Evolutionary conservation across 225 moss, liverwort and hornwort species (phyloP).

Genomic region (Straminergon stramineum): DNA sequence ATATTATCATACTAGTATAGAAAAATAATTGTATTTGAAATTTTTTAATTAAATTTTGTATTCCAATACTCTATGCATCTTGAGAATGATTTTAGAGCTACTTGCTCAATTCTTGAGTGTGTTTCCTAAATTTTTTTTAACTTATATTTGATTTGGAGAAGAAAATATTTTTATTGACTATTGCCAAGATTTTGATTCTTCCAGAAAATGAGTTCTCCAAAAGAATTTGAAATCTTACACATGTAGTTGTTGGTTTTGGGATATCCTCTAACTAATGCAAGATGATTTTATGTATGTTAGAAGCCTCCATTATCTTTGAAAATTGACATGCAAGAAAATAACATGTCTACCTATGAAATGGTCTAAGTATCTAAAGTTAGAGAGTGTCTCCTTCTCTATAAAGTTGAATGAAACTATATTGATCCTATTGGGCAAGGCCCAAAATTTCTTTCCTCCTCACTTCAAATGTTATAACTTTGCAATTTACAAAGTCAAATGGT

Average conservation of each 20-base stretch:
- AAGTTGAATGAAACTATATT: not conserved
- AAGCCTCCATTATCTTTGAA: not conserved
- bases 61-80: not conserved
- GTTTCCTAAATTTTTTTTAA: too few species aligned
- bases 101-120: not conserved
- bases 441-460: not conserved
- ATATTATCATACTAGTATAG: not conserved
- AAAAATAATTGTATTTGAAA: not conserved
- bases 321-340: not conserved
- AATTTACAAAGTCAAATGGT: not conserved
- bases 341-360: not conserved
- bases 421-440: not conserved
- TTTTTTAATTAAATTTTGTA: too few species aligned
- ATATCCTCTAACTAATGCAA: not conserved
- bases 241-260: not conserved
- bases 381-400: rapidly evolving
- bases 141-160: not conserved
- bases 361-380: rapidly evolving
- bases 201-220: too few species aligned
- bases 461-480: not conserved
- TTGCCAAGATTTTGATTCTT: not conserved
- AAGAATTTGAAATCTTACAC: not conserved
- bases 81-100: not conserved
- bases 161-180: not conserved
- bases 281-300: not conserved